These are phyloP conservation scores for Dryas octopetala DNA, from an alignment of 306 rosid species.

Conservation along the genomic window DNA sequence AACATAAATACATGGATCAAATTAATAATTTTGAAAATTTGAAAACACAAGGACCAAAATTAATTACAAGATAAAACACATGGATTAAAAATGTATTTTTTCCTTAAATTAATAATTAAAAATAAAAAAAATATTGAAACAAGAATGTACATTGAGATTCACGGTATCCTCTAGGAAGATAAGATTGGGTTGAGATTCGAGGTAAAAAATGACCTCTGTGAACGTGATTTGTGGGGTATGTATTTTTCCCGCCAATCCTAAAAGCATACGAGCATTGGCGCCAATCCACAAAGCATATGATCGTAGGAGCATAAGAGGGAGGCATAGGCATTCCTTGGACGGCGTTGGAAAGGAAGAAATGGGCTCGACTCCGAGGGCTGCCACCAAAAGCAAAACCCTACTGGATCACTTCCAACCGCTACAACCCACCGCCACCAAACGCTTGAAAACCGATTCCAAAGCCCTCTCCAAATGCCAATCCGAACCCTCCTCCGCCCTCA, in stretches of 20 bases:
- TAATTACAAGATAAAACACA: too few relatives aligned
- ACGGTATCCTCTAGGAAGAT: too few relatives aligned
- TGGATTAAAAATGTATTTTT: too few relatives aligned
- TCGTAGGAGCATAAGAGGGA: background rate
- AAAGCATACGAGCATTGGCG: background rate
- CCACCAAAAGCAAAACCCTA: constrained; percentile 43
- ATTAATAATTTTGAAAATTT: too few relatives aligned
- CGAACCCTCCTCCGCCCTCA: constrained; percentile 11
- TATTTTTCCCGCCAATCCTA: constrained; percentile 9
- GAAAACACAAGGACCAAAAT: too few relatives aligned
- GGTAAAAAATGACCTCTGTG: background rate
- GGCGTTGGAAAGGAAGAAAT: background rate
- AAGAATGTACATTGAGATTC: too few relatives aligned
- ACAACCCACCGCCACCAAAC: constrained; percentile 6
- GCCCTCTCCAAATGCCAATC: background rate
- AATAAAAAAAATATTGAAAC: too few relatives aligned
- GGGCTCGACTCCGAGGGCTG: too few relatives aligned
- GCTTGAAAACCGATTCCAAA: constrained; percentile 18
- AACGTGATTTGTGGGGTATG: background rate
- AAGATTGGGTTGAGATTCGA: background rate
- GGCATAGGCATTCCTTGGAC: background rate
- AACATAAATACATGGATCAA: too few relatives aligned
- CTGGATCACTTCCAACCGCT: constrained; percentile 44
- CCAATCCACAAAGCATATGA: background rate
- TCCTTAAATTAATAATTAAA: too few relatives aligned